Evolutionary conservation across 169 alveolate genomes (phyloP).

Genomic region (Ichthyophthirius multifiliis): DNA sequence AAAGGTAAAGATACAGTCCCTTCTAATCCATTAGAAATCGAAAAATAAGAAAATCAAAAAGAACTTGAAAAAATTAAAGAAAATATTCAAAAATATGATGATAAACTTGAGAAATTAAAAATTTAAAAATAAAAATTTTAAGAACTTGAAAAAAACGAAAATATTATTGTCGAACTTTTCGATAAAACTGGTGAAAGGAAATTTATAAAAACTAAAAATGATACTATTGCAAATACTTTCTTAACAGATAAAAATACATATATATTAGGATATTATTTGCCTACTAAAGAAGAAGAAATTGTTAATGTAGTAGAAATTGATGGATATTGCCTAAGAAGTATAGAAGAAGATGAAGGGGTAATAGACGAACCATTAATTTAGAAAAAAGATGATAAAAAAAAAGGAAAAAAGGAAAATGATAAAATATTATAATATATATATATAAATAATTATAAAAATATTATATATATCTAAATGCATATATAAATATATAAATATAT

Average conservation of each 20-base stretch:
- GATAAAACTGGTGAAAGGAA: conserved; percentile 44
- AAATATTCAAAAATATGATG: conserved; percentile 10
- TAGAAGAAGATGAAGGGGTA: conserved; percentile 43
- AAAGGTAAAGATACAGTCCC: conserved; percentile 41
- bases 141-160: neutral
- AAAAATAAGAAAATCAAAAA: conserved; percentile 8
- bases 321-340: conserved; percentile 24
- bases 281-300: conserved; percentile 33
- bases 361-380: conserved; percentile 33
- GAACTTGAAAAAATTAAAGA: conserved; percentile 26
- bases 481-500: too few relatives aligned
- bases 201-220: conserved; percentile 38
- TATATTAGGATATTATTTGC: conserved; percentile 8
- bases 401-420: conserved; percentile 32
- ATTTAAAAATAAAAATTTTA: neutral
- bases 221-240: conserved; percentile 33
- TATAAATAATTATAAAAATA: neutral
- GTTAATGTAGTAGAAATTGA: conserved; percentile 19
- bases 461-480: too few relatives aligned
- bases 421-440: neutral
- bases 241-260: conserved; percentile 40
- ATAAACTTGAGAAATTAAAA: conserved; percentile 23
- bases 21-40: conserved; percentile 23
- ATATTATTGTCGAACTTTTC: conserved; percentile 29
- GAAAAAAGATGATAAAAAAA: conserved; percentile 44